Percentiles rank a stretch among this genome's conserved stretches.
These are phyloP conservation scores for Aspergillus heteromorphus DNA, from an alignment of 495 filamentous ascomycete species.

Conservation along the genomic window DNA sequence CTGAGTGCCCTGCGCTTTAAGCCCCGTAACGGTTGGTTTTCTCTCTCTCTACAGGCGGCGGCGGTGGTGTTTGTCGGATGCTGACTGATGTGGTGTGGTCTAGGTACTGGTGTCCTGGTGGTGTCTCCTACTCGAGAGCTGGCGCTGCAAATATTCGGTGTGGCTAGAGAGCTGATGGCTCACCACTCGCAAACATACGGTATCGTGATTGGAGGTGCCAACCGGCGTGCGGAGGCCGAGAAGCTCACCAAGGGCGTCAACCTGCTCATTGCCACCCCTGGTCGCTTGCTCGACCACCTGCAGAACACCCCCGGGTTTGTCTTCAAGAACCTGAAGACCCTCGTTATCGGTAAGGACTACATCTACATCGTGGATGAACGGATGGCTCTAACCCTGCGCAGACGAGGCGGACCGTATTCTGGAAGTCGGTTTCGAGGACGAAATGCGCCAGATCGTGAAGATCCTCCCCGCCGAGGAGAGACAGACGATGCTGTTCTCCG, in stretches of 20 bases:
- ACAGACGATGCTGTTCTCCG: conserved; percentile 96
- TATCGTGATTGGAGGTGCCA: conserved; percentile 94
- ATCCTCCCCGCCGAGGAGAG: conserved; percentile 84
- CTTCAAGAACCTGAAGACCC: conserved; percentile 84
- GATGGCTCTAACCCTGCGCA: conserved; percentile 34
- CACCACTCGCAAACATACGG: conserved; percentile 89
- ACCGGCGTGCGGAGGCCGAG: conserved; percentile 84
- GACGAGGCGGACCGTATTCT: conserved; percentile 90
- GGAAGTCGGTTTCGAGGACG: conserved; percentile 97
- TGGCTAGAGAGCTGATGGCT: conserved; percentile 85
- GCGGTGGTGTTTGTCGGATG: neutral
- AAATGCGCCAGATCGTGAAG: conserved; percentile 96
- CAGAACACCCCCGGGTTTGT: conserved; percentile 90
- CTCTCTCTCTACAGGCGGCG: neutral
- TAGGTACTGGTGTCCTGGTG: conserved; percentile 77
- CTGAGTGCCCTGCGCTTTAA: conserved; percentile 85
- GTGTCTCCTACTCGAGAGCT: conserved; percentile 70
- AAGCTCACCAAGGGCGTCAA: conserved; percentile 94
- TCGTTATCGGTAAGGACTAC: conserved; percentile 43
- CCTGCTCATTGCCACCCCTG: conserved; percentile 87
- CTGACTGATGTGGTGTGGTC: neutral
- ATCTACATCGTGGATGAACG: neutral
- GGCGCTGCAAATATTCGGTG: conserved; percentile 92
- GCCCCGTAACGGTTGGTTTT: conserved; percentile 54
- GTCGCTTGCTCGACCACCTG: conserved; percentile 86